Base-by-base conservation (phyloP, 1,284 basidiomycete genomes). In the Pulveroboletus sp. region DNA sequence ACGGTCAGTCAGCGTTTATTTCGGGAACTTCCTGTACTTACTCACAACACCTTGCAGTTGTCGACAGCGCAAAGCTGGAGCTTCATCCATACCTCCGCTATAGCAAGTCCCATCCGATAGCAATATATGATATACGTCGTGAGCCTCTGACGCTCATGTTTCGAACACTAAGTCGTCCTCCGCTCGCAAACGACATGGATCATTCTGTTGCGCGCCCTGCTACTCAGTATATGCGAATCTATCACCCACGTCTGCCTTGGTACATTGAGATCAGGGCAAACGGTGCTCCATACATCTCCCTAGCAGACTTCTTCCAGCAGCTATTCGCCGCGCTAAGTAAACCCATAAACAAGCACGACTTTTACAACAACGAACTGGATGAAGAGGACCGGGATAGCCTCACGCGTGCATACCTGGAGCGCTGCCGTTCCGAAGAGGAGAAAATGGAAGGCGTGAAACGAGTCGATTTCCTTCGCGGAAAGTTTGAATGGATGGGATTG, bases 191-290 rank as follows among this genome's bases (percentile, higher is more conserved):
- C 57, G 81, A 83, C 56, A 72, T 80, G 59, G 72, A 68, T 24
- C 78, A 77, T 49, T 72, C 78, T 31, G 78, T 75, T 12, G 79
- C 78, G 26, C 72, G 74, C 33, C 84, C 84, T 0, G 70, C 80
- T 0, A 69, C 77, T 1, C 60, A 71, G 24, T 72, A 72, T 56
- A 77, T 85, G 72, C 77, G 80, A 14, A 58, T 86, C 49, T 80
- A 76, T 58, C 81, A 83, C 64, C 70, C 77, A 1, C 73, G 74
- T 31, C 67, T 83, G 11, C 84, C 84, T 3, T 86, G 84, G 84
- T 82, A 79, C 65, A 78, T 86, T 66, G 81, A 83, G 52, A 72
- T 84, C 25, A 64, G 65, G 20, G 69, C 74, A n/a, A 70, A 72
- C 18, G 64, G 63, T 22, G 75, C 77, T 2, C 66, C 78, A n/a